Evolutionary conservation across 2,329 filamentous ascomycete genomes (phyloP), one percentile per base, ranked within the genome.

Genomic region (Biscogniauxia marginata): DNA sequence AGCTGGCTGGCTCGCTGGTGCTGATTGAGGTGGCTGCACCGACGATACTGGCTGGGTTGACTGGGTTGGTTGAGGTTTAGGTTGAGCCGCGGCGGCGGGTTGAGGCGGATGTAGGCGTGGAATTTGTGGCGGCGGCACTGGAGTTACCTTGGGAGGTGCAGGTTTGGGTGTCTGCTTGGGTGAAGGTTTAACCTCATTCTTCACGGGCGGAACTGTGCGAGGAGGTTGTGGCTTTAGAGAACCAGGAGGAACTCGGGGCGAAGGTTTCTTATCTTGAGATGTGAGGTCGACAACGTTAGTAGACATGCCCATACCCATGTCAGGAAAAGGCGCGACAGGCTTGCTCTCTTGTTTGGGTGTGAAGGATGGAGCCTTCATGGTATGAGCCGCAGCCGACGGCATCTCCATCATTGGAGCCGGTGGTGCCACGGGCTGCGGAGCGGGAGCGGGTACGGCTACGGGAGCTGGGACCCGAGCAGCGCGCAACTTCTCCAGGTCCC

Each of bases 291-390:
- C 67, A 24, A 71, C 65, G 52, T 70, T 68, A 5, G 57, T 52
- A 46, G 73, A 63, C 57, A 75, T 75, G 23, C 73, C 78, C 70
- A 82, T 75, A 23, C 79, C 80, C 80, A 84, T 84, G 60, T 84
- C 79, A 1, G 82, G 79, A 59, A 84, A 79, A 0, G 83, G 78
- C 16, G 83, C 83, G 50, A 81, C 74, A 13, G 79, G 74, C 63
- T 76, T 78, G 30, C 64, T 68, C 52, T 75, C 74, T 25, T 73
- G 66, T 48, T 70, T 71, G 51, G 68, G 64, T 13, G 69, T 65
- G 53, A 74, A 74, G 3, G 64, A 55, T 24, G 65, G 57, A 9
- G 59, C 22, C 46, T 61, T 66, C 47, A 70, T 59, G 7, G 63
- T 68, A 54, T 71, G 70, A 7, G 70, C 68, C n/a, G 70, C 69